Evolutionary conservation across 73 alveolate species (phyloP).

Genomic region (Breviolum minutum): DNA sequence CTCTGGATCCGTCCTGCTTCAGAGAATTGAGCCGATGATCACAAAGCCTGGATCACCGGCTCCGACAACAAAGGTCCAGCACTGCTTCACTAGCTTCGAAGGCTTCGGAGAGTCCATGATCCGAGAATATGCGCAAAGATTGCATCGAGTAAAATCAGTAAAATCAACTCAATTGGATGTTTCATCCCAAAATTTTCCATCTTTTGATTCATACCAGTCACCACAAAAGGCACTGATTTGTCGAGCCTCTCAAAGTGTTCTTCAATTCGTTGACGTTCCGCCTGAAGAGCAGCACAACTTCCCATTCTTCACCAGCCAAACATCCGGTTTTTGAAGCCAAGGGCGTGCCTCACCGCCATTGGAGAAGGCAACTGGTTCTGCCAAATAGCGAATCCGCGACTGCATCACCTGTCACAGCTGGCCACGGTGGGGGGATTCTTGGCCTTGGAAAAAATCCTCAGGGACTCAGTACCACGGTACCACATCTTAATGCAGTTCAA

Average conservation of each 20-base stretch:
- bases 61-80: background rate
- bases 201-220: too few species aligned
- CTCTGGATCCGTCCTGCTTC: slow-evolving; percentile 28
- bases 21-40: slow-evolving; percentile 65
- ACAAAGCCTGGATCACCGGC: slow-evolving; percentile 23
- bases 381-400: slow-evolving; percentile 50
- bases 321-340: background rate
- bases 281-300: background rate
- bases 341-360: slow-evolving; percentile 63
- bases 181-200: background rate
- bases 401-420: slow-evolving; percentile 10
- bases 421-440: background rate
- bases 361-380: slow-evolving; percentile 87
- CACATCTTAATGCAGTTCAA: background rate
- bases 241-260: slow-evolving; percentile 70
- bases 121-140: too few species aligned
- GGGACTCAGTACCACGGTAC: background rate
- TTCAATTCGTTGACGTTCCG: slow-evolving; percentile 59
- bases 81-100: too few species aligned
- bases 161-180: too few species aligned
- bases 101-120: too few species aligned
- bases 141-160: too few species aligned
- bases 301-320: background rate
- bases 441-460: background rate
- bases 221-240: too few species aligned